Percentiles rank a stretch among this genome's conserved stretches.
Conservation (phyloP, 2,329 filamentous ascomycete species). For the Hypomyces perniciosus region DNA sequence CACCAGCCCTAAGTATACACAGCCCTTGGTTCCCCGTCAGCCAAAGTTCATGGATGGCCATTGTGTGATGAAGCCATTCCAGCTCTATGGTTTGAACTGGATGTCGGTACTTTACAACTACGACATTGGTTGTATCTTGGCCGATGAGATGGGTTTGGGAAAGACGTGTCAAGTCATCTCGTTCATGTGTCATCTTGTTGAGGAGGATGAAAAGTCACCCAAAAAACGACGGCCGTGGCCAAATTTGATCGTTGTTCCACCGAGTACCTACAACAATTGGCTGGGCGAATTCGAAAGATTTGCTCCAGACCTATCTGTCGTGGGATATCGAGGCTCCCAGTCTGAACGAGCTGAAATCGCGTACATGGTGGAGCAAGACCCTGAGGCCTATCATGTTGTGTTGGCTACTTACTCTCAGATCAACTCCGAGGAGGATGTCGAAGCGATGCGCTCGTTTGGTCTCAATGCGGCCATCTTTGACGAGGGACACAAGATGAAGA, state of each 20-base stretch:
- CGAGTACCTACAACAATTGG: constrained; percentile 95
- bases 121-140: constrained; percentile 79
- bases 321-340: constrained; percentile 62
- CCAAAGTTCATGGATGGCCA: constrained; percentile 71
- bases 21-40: constrained; percentile 51
- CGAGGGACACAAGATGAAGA: constrained; percentile 91
- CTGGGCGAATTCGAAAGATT: constrained; percentile 83
- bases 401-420: constrained; percentile 57
- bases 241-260: constrained; percentile 82
- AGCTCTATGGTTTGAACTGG: constrained; percentile 94
- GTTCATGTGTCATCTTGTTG: constrained; percentile 76
- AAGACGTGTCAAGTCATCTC: constrained; percentile 97
- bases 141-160: constrained; percentile 94
- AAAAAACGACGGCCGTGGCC: constrained; percentile 49
- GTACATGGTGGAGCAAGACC: constrained; percentile 56
- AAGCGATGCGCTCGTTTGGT: constrained; percentile 42
- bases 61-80: constrained; percentile 83
- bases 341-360: constrained; percentile 62
- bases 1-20: constrained; percentile 27
- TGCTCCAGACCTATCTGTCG: constrained; percentile 69
- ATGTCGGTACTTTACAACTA: constrained; percentile 75
- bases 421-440: constrained; percentile 43
- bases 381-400: constrained; percentile 58
- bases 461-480: constrained; percentile 70
- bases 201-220: constrained; percentile 43